These are phyloP conservation scores for Cytospora paraplurivora DNA, from an alignment of 2,329 filamentous ascomycete genomes.

Conservation along the genomic window DNA sequence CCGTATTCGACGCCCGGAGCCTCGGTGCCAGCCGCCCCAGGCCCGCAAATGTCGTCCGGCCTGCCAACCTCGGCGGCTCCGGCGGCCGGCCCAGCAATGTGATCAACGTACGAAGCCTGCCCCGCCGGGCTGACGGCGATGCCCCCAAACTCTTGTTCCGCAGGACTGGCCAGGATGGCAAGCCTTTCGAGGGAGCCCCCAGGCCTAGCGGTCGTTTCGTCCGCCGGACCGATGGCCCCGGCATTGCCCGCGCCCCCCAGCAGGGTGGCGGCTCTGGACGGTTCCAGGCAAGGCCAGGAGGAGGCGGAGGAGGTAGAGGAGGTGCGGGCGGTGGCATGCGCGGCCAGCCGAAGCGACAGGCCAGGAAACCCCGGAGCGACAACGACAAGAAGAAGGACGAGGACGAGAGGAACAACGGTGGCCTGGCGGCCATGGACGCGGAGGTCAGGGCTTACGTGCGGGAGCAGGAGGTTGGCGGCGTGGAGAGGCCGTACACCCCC, in stretches of 20 bases:
- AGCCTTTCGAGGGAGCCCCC: background rate
- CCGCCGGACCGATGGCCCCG: background rate
- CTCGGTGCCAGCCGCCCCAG: background rate
- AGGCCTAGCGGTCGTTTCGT: background rate
- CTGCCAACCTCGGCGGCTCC: background rate
- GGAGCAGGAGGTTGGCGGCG: conserved; percentile 36
- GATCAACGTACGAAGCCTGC: conserved; percentile 26
- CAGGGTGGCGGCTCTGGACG: background rate
- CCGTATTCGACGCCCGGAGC: background rate
- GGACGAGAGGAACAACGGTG: conserved; percentile 1
- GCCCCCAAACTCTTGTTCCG: background rate
- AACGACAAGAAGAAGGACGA: conserved; percentile 18
- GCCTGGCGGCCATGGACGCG: conserved; percentile 30
- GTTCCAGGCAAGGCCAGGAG: background rate
- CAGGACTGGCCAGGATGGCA: background rate
- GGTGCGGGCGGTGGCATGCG: background rate
- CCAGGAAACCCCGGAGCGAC: background rate
- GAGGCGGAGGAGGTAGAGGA: background rate
- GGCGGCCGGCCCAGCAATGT: conserved; percentile 9
- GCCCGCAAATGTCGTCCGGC: background rate
- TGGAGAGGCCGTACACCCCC: conserved; percentile 38
- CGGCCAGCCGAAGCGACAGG: background rate
- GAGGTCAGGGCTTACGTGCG: conserved; percentile 33
- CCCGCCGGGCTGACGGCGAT: conserved; percentile 4
- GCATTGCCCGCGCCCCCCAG: background rate